Base-by-base conservation (phyloP, 805 yeast species). In the Ogataea ramenticola region DNA sequence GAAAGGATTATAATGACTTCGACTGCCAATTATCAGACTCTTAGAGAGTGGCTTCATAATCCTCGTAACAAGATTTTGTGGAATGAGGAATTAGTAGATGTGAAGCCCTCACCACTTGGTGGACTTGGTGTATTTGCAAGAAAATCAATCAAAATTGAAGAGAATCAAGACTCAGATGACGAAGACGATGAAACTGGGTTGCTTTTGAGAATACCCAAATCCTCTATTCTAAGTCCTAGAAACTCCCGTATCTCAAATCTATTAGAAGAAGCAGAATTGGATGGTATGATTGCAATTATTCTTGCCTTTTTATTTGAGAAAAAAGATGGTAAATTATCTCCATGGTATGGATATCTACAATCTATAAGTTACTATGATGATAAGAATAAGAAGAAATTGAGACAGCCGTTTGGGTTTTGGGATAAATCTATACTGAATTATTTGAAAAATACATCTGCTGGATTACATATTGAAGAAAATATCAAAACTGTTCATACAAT, bases 61-160 rank as follows among this genome's bases (percentile, higher is more conserved):
- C 60, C 66, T 4, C 39, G 45, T 3, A 71, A 76, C 43, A 71
- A 77, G 43, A 73, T 82, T 1, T 71, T 67, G 46, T 77, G 87
- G 74, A 71, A 77, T 46, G 59, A 71, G 6, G 71, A 67, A 2
- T 43, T 60, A 2, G 56, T 82, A 11, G 66, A 68, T 33, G 59
- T 83, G 1, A 66, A 61, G 31, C 47, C 52, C n/a, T 77, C 87
- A 0, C 50, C 61, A 3, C 46, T 65, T 2, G 88, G 86, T 2
- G 95, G 95, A 1, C 50, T 77, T 2, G 96, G 96, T 7, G 91
- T 88, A 0, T 84, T 83, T 57, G 81, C 85, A 9, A 19, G n/a
- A 24, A 20, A 34, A 12, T 5, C 22, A 6, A 12, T 20, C n/a
- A 19, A 19, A 20, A 19, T 19, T 8, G 15, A 8, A 11, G 20